Evolutionary conservation across 371 early-diverging fungal genomes (phyloP), one percentile per base, ranked within the genome.

Genomic region (Mucor ambiguus): DNA sequence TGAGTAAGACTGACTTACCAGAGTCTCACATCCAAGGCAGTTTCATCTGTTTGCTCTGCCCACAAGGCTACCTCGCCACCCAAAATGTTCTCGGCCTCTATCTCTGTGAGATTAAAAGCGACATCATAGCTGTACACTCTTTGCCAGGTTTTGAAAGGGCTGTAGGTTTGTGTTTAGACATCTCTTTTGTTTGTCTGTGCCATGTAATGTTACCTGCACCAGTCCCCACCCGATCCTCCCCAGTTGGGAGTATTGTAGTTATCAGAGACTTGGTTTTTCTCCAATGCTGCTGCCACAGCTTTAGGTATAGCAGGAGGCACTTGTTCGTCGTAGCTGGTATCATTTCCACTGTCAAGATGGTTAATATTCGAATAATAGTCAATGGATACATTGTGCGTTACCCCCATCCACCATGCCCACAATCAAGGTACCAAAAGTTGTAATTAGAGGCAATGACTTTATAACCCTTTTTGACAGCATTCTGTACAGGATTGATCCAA

Each of bases 121-220:
- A 89, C 82, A 64, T 93, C 91, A 64, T 89, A 93, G 61, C 76
- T 75, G 67, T 93, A 93, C 6, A 93, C 83, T 44, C 87, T 85
- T 81, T 91, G 91, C 93, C 93, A 93, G 26, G 85, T 80, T 79
- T 93, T 93, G 83, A 83, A 92, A 20, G 93, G 93, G 55, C 85
- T 89, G 56, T 6, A 26, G 43, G 22, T 24, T 5, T 18, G 30
- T 18, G 14, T 46, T 24, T 33, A 58, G 30, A 66, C 28, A 46
- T 38, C 24, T 20, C 12, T n/a, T 37, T 37, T 26, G 30, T 6
- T 41, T 30, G 28, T 28, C 41, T 11, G 11, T 41, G 41, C 5
- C 3, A 24, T 8, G 16, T n/a, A 46, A 4, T 24, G n/a, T 64
- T 76, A 76, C 79, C 75, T 73, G 72, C 78, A 82, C 83, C 83